Conservation (phyloP, 306 rosid species). For the Acacia crassicarpa region DNA sequence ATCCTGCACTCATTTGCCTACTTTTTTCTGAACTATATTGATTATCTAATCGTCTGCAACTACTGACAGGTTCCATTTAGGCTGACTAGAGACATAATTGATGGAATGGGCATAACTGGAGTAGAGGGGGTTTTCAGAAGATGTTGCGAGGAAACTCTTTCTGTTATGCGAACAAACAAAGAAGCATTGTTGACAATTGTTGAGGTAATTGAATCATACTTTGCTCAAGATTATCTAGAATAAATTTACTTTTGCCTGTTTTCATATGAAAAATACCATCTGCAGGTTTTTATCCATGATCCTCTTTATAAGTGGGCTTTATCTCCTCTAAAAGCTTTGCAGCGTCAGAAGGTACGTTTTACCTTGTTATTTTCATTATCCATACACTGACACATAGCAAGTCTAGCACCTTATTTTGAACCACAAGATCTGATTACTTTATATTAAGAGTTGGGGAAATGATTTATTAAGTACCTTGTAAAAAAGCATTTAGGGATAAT, state of each 20-base stretch:
- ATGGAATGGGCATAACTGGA: conserved; percentile 95
- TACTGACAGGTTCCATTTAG: conserved; percentile 80
- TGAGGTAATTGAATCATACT: conserved; percentile 55
- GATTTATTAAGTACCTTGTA: background rate
- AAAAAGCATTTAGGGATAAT: background rate
- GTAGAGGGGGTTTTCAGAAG: conserved; percentile 95
- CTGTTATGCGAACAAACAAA: conserved; percentile 92
- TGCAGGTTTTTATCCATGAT: conserved; percentile 94
- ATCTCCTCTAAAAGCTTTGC: conserved; percentile 94
- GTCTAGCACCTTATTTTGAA: conserved; percentile 21
- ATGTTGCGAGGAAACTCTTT: conserved; percentile 96
- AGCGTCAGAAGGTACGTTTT: conserved; percentile 84
- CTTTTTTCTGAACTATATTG: conserved; percentile 17
- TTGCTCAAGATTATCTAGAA: conserved; percentile 2
- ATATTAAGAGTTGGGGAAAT: too few species aligned
- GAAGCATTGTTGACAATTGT: conserved; percentile 88
- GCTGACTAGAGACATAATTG: conserved; percentile 89
- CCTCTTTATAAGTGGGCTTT: conserved; percentile 97
- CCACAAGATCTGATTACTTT: background rate
- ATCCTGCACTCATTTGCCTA: conserved; percentile 10
- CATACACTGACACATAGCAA: background rate
- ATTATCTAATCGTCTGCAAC: conserved; percentile 23
- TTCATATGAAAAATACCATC: conserved; percentile 27
- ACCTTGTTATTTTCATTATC: conserved; percentile 10
- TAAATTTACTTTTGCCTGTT: conserved; percentile 10